Base-by-base conservation (phyloP, 2,329 filamentous ascomycete species). In the Gliomastix tumulicola region DNA sequence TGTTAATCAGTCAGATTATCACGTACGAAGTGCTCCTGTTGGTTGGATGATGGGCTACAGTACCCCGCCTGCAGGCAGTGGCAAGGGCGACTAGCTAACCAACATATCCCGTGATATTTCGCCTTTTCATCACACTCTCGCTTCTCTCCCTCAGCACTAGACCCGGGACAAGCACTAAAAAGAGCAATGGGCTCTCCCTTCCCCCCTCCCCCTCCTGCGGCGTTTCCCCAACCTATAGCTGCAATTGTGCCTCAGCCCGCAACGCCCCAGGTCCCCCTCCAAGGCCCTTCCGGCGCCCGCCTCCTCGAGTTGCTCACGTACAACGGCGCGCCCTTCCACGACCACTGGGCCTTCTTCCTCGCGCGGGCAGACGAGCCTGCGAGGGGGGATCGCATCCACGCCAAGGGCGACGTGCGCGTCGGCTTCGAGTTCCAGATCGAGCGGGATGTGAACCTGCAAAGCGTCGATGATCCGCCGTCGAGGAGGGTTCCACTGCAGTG, bases 301-400 rank as follows among this genome's bases (percentile, higher is more conserved):
- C 30, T 56, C 5, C 39, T 59, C 13, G 48, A 58, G 21, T 36
- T 60, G 6, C 30, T 58, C 12, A 49, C 49, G 17, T 57, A 40
- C 42, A 59, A 51, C 35, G 57, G 57, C 13, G 17, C 35, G 1
- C 56, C 53, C 0, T 61, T 57, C 44, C 57, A 55, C 30, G 50
- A 62, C 35, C 55, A 61, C 43, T 61, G 57, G 57, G 51, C 53
- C 3, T 60, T 57, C 32, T 61, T 41, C 30, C 32, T 60, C 2
- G 30, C 34, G 16, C 53, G 52, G 1, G 41, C 32, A 5, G 2
- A 7, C 1, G 13, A 48, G 13, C 32, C 42, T 2, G 23, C 48
- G 6, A n/a, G 49, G 3, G 56, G 57, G 6, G 48, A 54, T 7
- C n/a, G 45, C 19, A 42, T 59, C 11, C 50, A 58, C 15, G 56